Base-by-base conservation (phyloP, 2,329 filamentous ascomycete species). In the Hymenoscyphus scutula region DNA sequence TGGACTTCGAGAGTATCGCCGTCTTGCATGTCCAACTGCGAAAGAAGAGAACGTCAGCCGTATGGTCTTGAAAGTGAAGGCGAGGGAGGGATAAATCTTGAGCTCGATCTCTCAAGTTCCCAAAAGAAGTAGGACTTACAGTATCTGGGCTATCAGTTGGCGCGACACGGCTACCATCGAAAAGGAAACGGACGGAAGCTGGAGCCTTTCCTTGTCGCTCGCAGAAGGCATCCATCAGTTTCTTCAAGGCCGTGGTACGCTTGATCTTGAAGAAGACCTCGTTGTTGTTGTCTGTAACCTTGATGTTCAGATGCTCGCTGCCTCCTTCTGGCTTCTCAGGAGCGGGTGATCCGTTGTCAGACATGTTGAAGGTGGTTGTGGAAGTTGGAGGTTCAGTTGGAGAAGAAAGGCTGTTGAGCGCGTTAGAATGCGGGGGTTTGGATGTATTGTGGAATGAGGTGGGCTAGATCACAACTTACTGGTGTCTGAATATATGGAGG, bases 241-340 rank as follows among this genome's bases (percentile, higher is more conserved):
- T 99, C 80, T 97, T 95, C 1, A 99, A 85, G 76, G 92, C 91
- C 0, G 95, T 99, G 25, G 89, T 92, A 41, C 93, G 87, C 88
- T 99, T 99, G 81, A 99, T 99, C 83, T 99, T 99, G 83, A 99
- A 99, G 78, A 98, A 99, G 72, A 99, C 94, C 76, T 99, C 95
- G 76, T 99, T 99, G 81, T 97, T 97, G 81, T 96, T 97, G 72
- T 99, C 95, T 0, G 95, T 98, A 15, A 99, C 95, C 77, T 99
- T 99, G 80, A 99, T 98, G 80, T 99, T 99, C 5, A 99, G 82
- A 77, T 99, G 95, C 79, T 98, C 94, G 32, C 81, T 81, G 15
- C 62, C 62, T 25, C 60, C 69, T 56, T 74, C 73, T 17, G 72
- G 65, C 67, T 74, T 74, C 63, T 73, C 71, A n/a, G n/a, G n/a